Evolutionary conservation across 2,329 filamentous ascomycete genomes (phyloP).

Genomic region (Alternaria sp.): DNA sequence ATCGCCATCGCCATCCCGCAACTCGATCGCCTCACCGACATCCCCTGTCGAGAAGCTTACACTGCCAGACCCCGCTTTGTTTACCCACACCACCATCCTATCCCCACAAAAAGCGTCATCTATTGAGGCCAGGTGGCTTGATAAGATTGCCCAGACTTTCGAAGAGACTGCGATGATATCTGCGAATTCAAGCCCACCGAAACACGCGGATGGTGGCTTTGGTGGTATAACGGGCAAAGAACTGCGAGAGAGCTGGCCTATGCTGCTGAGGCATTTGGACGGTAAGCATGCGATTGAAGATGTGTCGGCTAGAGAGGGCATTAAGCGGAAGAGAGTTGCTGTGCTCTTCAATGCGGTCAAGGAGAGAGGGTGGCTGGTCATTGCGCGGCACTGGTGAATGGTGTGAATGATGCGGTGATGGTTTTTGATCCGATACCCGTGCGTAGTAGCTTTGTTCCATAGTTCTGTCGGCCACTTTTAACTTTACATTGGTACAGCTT

Average conservation of each 20-base stretch:
- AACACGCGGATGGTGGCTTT: constrained; percentile 24
- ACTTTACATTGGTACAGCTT: not conserved
- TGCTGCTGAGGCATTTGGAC: constrained; percentile 86
- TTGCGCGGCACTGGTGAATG: constrained; percentile 52
- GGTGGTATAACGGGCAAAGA: constrained; percentile 34
- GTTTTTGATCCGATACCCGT: not conserved
- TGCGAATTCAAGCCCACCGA: constrained; percentile 35
- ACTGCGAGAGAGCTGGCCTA: constrained; percentile 73
- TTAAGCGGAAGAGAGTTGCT: constrained; percentile 77
- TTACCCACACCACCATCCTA: constrained; percentile 62
- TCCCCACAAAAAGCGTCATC: constrained; percentile 82
- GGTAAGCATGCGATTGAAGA: constrained; percentile 85
- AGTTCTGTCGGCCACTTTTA: not conserved
- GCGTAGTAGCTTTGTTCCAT: not conserved
- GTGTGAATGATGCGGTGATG: not conserved
- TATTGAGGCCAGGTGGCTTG: constrained; percentile 76
- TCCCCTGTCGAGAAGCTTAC: constrained; percentile 28
- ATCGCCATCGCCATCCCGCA: constrained; percentile 41
- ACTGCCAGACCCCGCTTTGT: constrained; percentile 32
- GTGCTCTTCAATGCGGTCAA: constrained; percentile 70
- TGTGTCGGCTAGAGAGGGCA: constrained; percentile 82
- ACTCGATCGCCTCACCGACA: constrained; percentile 26
- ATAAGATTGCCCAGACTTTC: constrained; percentile 50
- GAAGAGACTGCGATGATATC: constrained; percentile 50
- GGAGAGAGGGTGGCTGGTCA: constrained; percentile 67